Base-by-base conservation (phyloP, 352 stramenopile species). In the Phytophthora melonis region DNA sequence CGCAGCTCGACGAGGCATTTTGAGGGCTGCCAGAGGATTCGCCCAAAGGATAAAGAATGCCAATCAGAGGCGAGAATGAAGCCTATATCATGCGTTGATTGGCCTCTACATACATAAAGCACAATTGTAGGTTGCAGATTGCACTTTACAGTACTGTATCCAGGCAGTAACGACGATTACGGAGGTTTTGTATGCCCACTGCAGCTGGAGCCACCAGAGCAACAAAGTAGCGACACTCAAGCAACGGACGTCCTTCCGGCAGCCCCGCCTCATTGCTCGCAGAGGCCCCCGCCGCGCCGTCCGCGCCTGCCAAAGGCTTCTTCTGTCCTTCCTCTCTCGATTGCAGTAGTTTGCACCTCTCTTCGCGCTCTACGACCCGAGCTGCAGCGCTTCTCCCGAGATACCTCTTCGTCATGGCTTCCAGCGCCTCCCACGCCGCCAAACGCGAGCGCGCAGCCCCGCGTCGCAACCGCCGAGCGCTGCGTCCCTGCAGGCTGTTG, bases 1-100 rank as follows among this genome's bases (percentile, higher is more conserved):
- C 1, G 64, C 62, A 34, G 63, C 39, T 77, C 39, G 62, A 64
- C 74, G 66, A 36, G 70, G 54, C 70, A 81, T 32, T 11, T 32
- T 19, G 14, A 34, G 21, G 18, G 47, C 18, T 45, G 27, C 58
- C 59, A 66, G 36, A 49, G 43, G 59, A 66, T 58, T 65, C 34
- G 16, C 5, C 14, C 7, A 7, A 7, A 8, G 6, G 27, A 32
- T 32, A 5, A 32, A 32, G 27, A 32, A 32, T 32, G 27, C 27
- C 27, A 32, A 32, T 32, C 27, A 32, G 27, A 32, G 27, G 27
- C 27, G 1, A 32, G 27, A 32, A 32, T 32, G 27, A 32, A 32
- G 27, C 4, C 4, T 32, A 32, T 32, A 5, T 5, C 27, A 32
- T 32, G 27, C 23, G 23, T 25, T 25, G 23, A 25, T 25, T 25